Percentiles rank a stretch among this genome's conserved stretches.
Evolutionary conservation across 441 rosid genomes (phyloP).

Genomic region (Syzygium malaccense): DNA sequence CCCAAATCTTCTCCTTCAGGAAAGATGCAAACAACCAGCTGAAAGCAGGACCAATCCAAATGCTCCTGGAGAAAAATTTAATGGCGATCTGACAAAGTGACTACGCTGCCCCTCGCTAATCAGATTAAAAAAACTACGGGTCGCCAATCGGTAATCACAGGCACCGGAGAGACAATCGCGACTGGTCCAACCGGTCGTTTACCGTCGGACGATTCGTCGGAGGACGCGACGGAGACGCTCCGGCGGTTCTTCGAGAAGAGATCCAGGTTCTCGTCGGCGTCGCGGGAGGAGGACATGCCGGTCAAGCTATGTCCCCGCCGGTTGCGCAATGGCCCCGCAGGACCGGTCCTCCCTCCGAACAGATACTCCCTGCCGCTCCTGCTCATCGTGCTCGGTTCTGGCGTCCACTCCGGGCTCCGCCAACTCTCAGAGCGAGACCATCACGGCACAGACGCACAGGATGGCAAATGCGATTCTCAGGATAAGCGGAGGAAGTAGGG

Average conservation of each 20-base stretch:
- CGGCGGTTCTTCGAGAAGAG: slow-evolving; percentile 85
- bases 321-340: background rate
- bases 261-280: slow-evolving; percentile 58
- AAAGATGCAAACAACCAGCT: background rate
- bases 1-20: background rate
- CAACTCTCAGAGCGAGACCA: too few relatives aligned
- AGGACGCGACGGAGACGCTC: slow-evolving; percentile 56
- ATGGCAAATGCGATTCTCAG: too few relatives aligned
- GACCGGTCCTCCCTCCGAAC: too few relatives aligned
- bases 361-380: too few relatives aligned
- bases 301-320: slow-evolving; percentile 51
- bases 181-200: background rate
- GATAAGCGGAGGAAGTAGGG: too few relatives aligned
- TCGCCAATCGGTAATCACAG: too few relatives aligned
- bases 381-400: too few relatives aligned
- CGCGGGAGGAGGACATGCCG: slow-evolving; percentile 1
- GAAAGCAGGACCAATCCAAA: slow-evolving; percentile 9
- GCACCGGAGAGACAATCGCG: too few relatives aligned
- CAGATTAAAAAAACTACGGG: background rate
- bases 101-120: background rate
- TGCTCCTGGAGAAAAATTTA: background rate
- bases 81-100: background rate
- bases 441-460: too few relatives aligned
- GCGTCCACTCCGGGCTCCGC: too few relatives aligned
- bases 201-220: slow-evolving; percentile 78